Evolutionary conservation across 768 basidiomycete species (phyloP).

Genomic region (Trametes maxima): DNA sequence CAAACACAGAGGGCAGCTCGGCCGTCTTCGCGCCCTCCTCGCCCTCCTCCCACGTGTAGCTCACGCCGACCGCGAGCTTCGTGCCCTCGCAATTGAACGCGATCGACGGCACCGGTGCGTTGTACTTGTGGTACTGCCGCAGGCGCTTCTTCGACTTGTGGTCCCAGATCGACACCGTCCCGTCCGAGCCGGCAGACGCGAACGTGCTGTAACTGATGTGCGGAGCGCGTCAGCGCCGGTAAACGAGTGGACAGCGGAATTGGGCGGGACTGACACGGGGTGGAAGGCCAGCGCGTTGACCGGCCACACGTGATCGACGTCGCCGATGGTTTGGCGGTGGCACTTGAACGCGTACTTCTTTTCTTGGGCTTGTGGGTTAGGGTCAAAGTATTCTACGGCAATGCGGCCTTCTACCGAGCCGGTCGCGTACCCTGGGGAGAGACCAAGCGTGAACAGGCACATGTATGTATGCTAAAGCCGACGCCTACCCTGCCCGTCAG

Average conservation of each 20-base stretch:
- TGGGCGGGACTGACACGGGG: conserved; percentile 57
- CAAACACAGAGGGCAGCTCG: conserved; percentile 59
- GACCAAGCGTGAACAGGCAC: background rate
- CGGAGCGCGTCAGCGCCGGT: background rate
- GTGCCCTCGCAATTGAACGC: conserved; percentile 85
- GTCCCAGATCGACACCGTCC: conserved; percentile 95
- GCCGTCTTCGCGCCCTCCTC: conserved; percentile 70
- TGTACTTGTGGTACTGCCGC: conserved; percentile 84
- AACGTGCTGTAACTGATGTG: conserved; percentile 84
- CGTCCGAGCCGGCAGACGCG: conserved; percentile 93
- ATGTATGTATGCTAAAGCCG: background rate
- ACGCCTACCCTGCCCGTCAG: conserved; percentile 79
- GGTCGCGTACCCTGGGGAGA: conserved; percentile 72
- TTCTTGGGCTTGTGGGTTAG: conserved; percentile 74
- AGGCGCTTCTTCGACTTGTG: conserved; percentile 95
- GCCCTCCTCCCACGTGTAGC: conserved; percentile 91
- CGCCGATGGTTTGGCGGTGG: conserved; percentile 87
- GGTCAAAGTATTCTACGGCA: conserved; percentile 96
- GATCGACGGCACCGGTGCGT: conserved; percentile 72
- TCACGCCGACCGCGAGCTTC: conserved; percentile 79
- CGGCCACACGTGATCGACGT: conserved; percentile 95
- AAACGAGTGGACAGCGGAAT: background rate
- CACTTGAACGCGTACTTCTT: conserved; percentile 97
- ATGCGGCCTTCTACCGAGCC: conserved; percentile 95
- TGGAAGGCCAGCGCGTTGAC: conserved; percentile 96